Evolutionary conservation across 331 rosid species (phyloP), one percentile per base, ranked within the genome.

Genomic region (Rosa hybrid): DNA sequence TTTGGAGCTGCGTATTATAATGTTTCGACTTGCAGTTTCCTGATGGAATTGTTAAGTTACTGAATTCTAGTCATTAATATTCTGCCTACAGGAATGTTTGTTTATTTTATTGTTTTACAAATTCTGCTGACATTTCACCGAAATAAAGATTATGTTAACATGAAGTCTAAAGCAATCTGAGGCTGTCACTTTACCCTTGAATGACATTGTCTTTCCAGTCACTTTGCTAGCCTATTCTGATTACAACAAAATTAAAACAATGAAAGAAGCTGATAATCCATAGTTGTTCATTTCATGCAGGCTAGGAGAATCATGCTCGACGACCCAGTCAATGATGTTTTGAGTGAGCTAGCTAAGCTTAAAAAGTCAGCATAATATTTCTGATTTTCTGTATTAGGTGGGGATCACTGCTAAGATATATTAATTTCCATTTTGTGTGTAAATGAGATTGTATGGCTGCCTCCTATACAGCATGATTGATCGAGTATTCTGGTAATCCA

Each of bases 341-440:
- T 91, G 81, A 84, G 76, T 12, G 93, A 91, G 84, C 97, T 95
- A 71, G 81, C 85, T 1, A 89, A 83, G 86, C 75, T 90, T 56
- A 95, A 84, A 80, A 72, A 41, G 77, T 27, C 82, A 4, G 68
- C 81, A 30, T 87, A 81, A 81, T 82, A 77, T 76, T 13, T 21
- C 48, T 75, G 83, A 21, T 57, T 57, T 45, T 57, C 27, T 7
- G 68, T 39, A 7, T 38, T 34, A 71, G 74, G 44, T 75, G 76
- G 78, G 68, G 78, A 77, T 80, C n/a, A 4, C 79, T 38, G 81
- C 90, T 86, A 77, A 87, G 83, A 44, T 81, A 23, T 72, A 51
- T 65, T 27, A 48, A 8, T 60, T 76, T 73, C 62, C 78, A 25
- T 42, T 51, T 82, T 75, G 80, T 60, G 78, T 64, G 71, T 60